Evolutionary conservation across 257 asterid genomes (phyloP).

Genomic region (Eustoma russellianum): DNA sequence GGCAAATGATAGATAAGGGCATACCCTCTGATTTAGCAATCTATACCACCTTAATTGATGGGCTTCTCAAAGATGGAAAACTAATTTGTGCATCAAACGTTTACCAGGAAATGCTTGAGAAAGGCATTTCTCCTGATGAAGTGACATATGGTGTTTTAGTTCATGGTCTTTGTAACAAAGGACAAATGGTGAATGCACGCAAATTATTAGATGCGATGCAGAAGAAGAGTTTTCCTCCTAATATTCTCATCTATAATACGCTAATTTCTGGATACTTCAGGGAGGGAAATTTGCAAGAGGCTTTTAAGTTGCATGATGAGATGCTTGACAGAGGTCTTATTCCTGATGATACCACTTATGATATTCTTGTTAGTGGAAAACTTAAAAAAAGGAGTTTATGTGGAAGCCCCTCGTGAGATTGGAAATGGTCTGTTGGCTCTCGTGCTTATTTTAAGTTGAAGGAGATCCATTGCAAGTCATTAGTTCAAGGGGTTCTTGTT

Average conservation of each 20-base stretch:
- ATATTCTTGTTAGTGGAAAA: conserved; percentile 49
- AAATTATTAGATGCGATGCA: conserved; percentile 57
- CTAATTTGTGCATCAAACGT: conserved; percentile 41
- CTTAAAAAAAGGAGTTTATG: conserved; percentile 13
- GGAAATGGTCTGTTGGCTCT: background rate
- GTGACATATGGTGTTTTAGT: conserved; percentile 53
- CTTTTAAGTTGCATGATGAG: conserved; percentile 74
- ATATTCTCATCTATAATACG: conserved; percentile 49
- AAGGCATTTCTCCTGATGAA: conserved; percentile 55
- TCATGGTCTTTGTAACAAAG: conserved; percentile 63
- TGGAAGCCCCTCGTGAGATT: conserved; percentile 20
- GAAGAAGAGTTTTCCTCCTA: conserved; percentile 40
- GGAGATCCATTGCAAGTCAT: background rate
- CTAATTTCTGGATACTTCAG: conserved; percentile 58
- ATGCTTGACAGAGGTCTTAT: conserved; percentile 71
- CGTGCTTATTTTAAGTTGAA: background rate
- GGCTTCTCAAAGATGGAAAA: conserved; percentile 53
- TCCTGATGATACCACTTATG: conserved; percentile 52
- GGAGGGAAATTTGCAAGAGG: conserved; percentile 72
- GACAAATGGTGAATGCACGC: conserved; percentile 55
- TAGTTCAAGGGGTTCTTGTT: background rate
- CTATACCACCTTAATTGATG: conserved; percentile 78
- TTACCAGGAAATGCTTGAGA: conserved; percentile 64
- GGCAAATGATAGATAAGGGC: conserved; percentile 49
- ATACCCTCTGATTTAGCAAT: conserved; percentile 54